These are phyloP conservation scores for Kluyveromyces marxianus DNA, from an alignment of 1,139 yeast species.

Conservation along the genomic window DNA sequence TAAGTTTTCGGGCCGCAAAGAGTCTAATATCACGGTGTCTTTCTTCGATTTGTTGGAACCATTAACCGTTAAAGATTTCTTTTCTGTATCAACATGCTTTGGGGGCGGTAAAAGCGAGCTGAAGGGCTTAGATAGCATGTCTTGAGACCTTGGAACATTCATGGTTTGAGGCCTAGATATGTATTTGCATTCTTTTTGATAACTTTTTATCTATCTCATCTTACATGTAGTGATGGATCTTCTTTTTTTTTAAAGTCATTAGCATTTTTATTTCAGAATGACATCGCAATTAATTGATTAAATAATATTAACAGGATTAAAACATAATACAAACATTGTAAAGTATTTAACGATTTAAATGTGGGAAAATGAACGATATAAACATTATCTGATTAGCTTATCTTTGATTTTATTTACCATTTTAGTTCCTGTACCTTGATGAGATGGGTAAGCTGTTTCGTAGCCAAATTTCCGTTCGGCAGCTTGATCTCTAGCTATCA, in stretches of 20 bases:
- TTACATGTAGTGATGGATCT: too few relatives aligned
- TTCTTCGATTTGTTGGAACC: not conserved
- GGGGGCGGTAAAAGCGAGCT: slow-evolving; percentile 25
- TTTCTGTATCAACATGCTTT: slow-evolving; percentile 4
- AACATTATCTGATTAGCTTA: slow-evolving; percentile 20
- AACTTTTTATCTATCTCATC: too few relatives aligned
- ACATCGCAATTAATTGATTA: too few relatives aligned
- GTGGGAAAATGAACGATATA: too few relatives aligned
- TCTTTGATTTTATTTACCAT: slow-evolving; percentile 24
- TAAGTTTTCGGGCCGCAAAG: slow-evolving; percentile 5
- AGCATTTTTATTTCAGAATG: too few relatives aligned
- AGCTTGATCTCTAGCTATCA: slow-evolving; percentile 16
- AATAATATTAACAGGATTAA: too few relatives aligned
- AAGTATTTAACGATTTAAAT: too few relatives aligned
- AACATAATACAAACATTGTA: too few relatives aligned
- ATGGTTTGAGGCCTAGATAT: too few relatives aligned
- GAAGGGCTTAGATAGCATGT: slow-evolving; percentile 14
- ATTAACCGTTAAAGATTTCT: not conserved
- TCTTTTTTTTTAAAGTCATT: too few relatives aligned
- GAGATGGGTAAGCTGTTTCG: slow-evolving; percentile 13
- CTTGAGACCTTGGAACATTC: not conserved
- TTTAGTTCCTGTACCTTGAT: slow-evolving; percentile 13
- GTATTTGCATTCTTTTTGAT: too few relatives aligned
- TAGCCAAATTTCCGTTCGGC: slow-evolving; percentile 10
- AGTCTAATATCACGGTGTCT: slow-evolving; percentile 9